Base-by-base conservation (phyloP, 2,329 filamentous ascomycete genomes). In the Fusarium sp. region DNA sequence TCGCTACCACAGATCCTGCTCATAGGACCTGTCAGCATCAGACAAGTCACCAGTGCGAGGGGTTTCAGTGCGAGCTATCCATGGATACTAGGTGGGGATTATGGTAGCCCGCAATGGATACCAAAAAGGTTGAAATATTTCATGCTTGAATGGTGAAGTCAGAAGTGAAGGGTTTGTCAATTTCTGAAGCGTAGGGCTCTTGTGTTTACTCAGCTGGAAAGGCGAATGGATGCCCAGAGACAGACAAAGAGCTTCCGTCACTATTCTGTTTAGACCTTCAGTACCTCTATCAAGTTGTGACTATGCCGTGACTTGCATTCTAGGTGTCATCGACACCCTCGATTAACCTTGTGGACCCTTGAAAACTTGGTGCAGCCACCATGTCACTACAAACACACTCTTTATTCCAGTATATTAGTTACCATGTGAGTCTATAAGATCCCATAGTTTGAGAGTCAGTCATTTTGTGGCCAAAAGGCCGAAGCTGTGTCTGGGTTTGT, bases 301-400 rank as follows among this genome's bases (percentile, higher is more conserved):
- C 18, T n/a, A 73, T 73, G 49, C 38, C 54, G 53, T 54, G 53
- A 73, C 56, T 53, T 33, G 33, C 49, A 23, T 53, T 37, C 18
- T 53, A 28, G 35, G 46, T 52, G 52, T 46, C 61, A 56, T 54
- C 40, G 25, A 62, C 38, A 40, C 52, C 49, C 42, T 25, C 12
- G 60, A 66, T 64, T 58, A 73, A 63, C 49, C 66, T 68, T 70
- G 50, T 67, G 44, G 49, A 35, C 44, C 44, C 50, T 53, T 52
- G 37, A 28, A 50, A 54, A 38, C 30, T 53, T 40, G 53, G 47
- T 50, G 46, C 25, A n/a, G 33, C 56, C 49, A 49, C 33, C 32
- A 61, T 49, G 40, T 37, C 33, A 53, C 21, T 58, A 28, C 21
- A 68, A 52, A 28, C 30, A 33, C 30, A 33, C 47, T 50, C 47